These are phyloP conservation scores for Starmerella lactis-condensi DNA, from an alignment of 805 yeast species.

Conservation along the genomic window DNA sequence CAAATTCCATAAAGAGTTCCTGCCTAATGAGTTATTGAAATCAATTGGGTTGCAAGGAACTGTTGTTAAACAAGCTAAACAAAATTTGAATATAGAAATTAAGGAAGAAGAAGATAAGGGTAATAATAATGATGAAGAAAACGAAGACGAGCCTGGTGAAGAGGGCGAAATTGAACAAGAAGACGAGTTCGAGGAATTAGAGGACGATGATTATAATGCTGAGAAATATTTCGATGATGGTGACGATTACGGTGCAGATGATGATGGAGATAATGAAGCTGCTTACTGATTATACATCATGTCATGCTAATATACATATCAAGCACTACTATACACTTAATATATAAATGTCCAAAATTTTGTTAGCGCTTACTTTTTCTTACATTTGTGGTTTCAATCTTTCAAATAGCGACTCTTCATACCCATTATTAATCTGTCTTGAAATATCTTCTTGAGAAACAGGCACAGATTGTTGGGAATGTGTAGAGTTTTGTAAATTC, in stretches of 20 bases:
- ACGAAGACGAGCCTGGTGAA: conserved; percentile 28
- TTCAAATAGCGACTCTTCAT: conserved; percentile 22
- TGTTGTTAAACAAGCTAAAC: background rate
- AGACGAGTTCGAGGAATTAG: conserved; percentile 54
- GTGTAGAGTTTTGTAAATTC: no score
- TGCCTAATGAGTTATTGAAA: conserved; percentile 59
- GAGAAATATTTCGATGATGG: conserved; percentile 63
- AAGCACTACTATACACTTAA: no score
- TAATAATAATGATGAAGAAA: conserved; percentile 22
- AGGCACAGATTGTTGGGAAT: no score
- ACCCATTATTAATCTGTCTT: conserved; percentile 22
- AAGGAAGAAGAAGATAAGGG: conserved; percentile 24
- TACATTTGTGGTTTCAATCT: conserved; percentile 9
- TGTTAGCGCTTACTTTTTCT: background rate
- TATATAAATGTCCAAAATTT: no score
- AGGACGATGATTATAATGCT: conserved; percentile 64
- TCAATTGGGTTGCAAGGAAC: conserved; percentile 38
- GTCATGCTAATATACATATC: background rate
- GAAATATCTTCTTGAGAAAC: conserved; percentile 14
- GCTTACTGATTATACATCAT: conserved; percentile 30
- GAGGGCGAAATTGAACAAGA: conserved; percentile 31
- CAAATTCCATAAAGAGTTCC: conserved; percentile 50
- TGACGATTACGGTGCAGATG: conserved; percentile 35
- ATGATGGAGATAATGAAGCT: conserved; percentile 47
- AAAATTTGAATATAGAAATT: conserved; percentile 9